phyloP scores from a whole-genome alignment of 169 alveolate species.

The Cryptosporidium canis region DNA sequence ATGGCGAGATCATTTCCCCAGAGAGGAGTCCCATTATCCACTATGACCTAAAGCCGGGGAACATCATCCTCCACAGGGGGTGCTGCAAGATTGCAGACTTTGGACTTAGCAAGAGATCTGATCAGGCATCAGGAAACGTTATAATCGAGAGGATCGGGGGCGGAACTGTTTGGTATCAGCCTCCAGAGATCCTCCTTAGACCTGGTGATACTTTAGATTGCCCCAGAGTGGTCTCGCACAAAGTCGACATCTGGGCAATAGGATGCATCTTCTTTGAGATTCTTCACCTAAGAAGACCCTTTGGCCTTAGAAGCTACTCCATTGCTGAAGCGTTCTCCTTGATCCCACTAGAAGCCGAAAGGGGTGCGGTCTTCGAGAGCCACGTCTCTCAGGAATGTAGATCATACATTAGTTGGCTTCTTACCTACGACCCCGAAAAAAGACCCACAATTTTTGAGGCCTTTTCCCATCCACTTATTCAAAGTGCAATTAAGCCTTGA shows the following conservation, averaged over 20 bases:
- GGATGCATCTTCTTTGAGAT: constrained; percentile 90
- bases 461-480: constrained; percentile 75
- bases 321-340: constrained; percentile 75
- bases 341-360: constrained; percentile 75
- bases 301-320: constrained; percentile 75
- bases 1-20: constrained; percentile 21
- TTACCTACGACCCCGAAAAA: constrained; percentile 74
- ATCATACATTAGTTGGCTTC: constrained; percentile 75
- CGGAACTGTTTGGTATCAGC: constrained; percentile 92
- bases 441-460: constrained; percentile 77
- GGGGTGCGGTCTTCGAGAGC: constrained; percentile 70
- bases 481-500: neutral
- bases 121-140: constrained; percentile 10
- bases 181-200: constrained; percentile 87
- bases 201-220: constrained; percentile 77
- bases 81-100: constrained; percentile 88
- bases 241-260: constrained; percentile 91
- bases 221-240: constrained; percentile 61
- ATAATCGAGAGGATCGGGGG: constrained; percentile 87
- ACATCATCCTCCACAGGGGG: constrained; percentile 86
- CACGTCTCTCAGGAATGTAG: constrained; percentile 74
- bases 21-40: constrained; percentile 48
- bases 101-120: constrained; percentile 83
- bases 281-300: constrained; percentile 82
- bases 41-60: constrained; percentile 89